These are phyloP conservation scores for Candida dubliniensis DNA, from an alignment of 1,139 yeast genomes.

Conservation along the genomic window DNA sequence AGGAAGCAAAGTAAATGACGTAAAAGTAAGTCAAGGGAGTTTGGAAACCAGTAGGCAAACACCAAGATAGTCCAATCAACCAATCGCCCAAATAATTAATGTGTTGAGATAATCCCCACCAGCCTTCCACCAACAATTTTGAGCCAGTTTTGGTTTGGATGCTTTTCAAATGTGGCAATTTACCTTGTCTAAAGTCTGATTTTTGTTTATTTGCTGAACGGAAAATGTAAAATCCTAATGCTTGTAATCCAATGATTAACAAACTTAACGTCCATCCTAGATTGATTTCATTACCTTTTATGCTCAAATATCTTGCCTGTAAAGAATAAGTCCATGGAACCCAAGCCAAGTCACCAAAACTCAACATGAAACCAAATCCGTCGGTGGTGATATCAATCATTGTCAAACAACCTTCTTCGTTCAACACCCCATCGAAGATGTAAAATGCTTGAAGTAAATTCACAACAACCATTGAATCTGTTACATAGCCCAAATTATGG, in stretches of 20 bases:
- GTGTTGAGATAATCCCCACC: conserved; percentile 96
- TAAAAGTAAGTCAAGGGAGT: conserved; percentile 88
- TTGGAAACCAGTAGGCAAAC: conserved; percentile 81
- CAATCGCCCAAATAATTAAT: conserved; percentile 96
- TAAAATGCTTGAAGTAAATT: conserved; percentile 75
- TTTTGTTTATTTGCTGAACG: conserved; percentile 82
- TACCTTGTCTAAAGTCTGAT: conserved; percentile 78
- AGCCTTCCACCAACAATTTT: conserved; percentile 79
- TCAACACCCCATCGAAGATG: conserved; percentile 86
- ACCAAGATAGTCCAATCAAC: conserved; percentile 90
- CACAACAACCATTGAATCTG: conserved; percentile 73
- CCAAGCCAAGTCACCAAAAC: conserved; percentile 90
- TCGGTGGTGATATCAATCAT: conserved; percentile 97
- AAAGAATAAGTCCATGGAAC: conserved; percentile 92
- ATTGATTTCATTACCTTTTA: conserved; percentile 51
- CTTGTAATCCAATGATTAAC: conserved; percentile 45
- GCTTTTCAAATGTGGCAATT: conserved; percentile 59
- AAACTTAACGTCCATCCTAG: conserved; percentile 45
- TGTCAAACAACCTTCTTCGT: conserved; percentile 83
- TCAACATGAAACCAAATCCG: conserved; percentile 95
- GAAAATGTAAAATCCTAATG: conserved; percentile 77
- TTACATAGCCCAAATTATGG: conserved; percentile 54
- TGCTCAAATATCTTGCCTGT: conserved; percentile 79
- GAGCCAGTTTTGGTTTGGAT: conserved; percentile 79
- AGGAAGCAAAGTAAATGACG: conserved; percentile 74